phyloP scores from a whole-genome alignment of 2,329 filamentous ascomycete species.

The Elsinoe batatas region DNA sequence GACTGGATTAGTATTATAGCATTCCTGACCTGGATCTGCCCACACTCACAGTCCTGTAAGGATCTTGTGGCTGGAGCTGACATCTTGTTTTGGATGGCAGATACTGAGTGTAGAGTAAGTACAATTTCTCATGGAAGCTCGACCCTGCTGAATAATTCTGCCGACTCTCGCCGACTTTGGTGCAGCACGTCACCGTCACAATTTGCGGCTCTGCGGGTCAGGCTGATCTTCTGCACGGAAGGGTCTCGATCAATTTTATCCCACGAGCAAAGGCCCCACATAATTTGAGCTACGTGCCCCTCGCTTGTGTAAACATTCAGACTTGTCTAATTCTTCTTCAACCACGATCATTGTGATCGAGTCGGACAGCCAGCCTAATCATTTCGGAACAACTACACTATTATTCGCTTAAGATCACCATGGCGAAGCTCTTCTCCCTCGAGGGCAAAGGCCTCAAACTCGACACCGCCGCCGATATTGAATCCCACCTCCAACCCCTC shows the following conservation, averaged over 20 bases:
- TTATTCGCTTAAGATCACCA: conserved; percentile 32
- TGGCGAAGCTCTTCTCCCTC: conserved; percentile 71
- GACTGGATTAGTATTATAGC: neutral
- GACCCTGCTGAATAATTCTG: conserved; percentile 6
- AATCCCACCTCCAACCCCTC: conserved; percentile 70
- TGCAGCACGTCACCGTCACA: neutral
- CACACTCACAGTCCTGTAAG: neutral
- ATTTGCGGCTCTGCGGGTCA: conserved; percentile 4
- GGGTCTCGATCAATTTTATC: conserved; percentile 1
- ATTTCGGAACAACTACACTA: neutral
- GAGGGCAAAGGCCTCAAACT: conserved; percentile 90
- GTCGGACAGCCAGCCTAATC: too few relatives aligned
- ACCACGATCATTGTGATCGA: neutral
- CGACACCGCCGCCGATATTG: conserved; percentile 75
- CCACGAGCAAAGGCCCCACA: neutral
- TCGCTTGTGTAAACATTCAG: neutral
- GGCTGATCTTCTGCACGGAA: neutral
- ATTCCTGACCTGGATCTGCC: neutral
- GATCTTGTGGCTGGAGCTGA: conserved; percentile 9
- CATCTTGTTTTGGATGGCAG: neutral
- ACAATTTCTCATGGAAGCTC: neutral
- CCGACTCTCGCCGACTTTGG: neutral
- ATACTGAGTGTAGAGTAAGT: neutral
- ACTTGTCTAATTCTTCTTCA: neutral
- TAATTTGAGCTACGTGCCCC: neutral